Percentiles rank a stretch among this genome's conserved stretches.
These are phyloP conservation scores for Sideroxylon spinosum DNA, from an alignment of 179 eudicot genomes.

Conservation along the genomic window DNA sequence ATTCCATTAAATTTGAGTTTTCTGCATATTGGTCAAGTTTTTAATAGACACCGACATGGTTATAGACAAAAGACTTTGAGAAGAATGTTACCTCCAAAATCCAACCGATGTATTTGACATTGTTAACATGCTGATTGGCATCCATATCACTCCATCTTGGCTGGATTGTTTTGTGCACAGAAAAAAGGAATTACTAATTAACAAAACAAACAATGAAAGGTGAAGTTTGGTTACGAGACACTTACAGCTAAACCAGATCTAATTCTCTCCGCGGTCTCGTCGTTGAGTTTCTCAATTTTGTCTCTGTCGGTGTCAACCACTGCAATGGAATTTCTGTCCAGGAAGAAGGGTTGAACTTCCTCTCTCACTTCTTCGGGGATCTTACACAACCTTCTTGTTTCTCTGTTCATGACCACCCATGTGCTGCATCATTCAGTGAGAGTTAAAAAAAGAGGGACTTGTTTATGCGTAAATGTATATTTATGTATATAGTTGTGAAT, in stretches of 20 bases:
- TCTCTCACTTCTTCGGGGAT: slow-evolving; percentile 59
- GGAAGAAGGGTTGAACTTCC: slow-evolving; percentile 64
- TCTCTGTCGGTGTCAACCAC: slow-evolving; percentile 31
- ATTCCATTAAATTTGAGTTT: no score
- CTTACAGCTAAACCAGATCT: slow-evolving; percentile 70
- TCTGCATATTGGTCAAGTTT: no score
- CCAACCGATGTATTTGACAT: slow-evolving; percentile 91
- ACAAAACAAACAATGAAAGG: no score
- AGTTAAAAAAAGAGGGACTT: no score
- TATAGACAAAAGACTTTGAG: no score
- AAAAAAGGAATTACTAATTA: not conserved
- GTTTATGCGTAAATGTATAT: no score
- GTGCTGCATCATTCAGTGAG: slow-evolving; percentile 38
- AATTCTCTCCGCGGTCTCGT: slow-evolving; percentile 51
- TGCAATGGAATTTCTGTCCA: slow-evolving; percentile 41
- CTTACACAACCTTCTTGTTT: slow-evolving; percentile 68
- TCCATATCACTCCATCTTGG: slow-evolving; percentile 97
- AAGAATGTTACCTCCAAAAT: slow-evolving; percentile 54
- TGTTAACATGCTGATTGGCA: slow-evolving; percentile 81
- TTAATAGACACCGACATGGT: no score
- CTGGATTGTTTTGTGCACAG: slow-evolving; percentile 31
- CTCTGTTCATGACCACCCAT: slow-evolving; percentile 87
- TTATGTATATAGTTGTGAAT: no score
- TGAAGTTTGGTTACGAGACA: not conserved
- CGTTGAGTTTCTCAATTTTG: slow-evolving; percentile 65